Percentiles rank a stretch among this genome's conserved stretches.
Conservation (phyloP, 352 stramenopile genomes). For the Nothophytophthora sp. region DNA sequence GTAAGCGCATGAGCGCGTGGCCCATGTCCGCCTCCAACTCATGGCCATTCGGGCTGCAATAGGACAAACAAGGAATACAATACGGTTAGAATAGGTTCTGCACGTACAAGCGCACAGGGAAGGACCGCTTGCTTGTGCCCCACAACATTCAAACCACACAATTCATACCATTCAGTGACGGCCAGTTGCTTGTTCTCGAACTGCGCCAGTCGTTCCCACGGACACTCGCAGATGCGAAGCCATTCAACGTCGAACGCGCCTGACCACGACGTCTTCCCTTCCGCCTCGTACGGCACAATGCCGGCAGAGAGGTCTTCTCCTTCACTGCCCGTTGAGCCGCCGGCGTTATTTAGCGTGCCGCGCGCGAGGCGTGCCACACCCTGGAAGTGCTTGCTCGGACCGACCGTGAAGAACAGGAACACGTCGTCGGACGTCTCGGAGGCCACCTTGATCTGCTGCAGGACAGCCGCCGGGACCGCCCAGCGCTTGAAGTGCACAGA, state of each 20-base stretch:
- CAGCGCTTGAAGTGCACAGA: constrained; percentile 78
- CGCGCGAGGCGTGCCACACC: constrained; percentile 54
- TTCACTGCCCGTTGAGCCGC: constrained; percentile 15
- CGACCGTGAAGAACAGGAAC: constrained; percentile 79
- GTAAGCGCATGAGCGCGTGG: constrained; percentile 67
- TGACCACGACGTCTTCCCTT: constrained; percentile 51
- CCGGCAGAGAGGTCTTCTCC: constrained; percentile 52
- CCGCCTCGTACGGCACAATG: constrained; percentile 63
- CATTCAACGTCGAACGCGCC: constrained; percentile 78
- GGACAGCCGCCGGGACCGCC: constrained; percentile 46
- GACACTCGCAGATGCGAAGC: constrained; percentile 88
- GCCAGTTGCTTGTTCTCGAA: constrained; percentile 72
- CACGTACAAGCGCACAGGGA: not conserved
- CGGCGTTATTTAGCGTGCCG: constrained; percentile 35
- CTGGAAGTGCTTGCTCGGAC: constrained; percentile 80
- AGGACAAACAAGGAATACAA: constrained; percentile 1
- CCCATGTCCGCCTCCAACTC: constrained; percentile 69
- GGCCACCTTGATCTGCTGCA: constrained; percentile 69
- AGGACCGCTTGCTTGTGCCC: not conserved
- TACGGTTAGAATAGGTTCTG: constrained; percentile 2
- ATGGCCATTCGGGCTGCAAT: constrained; percentile 59
- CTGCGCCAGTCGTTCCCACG: constrained; percentile 75
- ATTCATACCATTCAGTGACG: constrained; percentile 60
- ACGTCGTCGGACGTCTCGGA: constrained; percentile 79
- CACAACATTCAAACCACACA: not conserved